Conservation (phyloP, 2,329 filamentous ascomycete genomes). For the Drechslerella dactyloides region DNA sequence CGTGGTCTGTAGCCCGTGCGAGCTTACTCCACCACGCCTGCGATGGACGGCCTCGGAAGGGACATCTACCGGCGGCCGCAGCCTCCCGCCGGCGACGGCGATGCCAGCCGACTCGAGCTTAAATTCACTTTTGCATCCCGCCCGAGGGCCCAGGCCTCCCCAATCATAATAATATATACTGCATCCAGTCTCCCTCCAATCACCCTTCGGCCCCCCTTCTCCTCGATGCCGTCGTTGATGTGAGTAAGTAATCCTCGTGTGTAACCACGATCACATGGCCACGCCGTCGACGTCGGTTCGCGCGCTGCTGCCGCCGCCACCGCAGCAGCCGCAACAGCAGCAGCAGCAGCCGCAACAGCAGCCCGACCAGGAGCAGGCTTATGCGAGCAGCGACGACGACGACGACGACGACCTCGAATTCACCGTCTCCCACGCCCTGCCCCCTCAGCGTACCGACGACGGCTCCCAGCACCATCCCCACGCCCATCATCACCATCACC, state of each 20-base stretch:
- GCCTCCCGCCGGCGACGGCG: background rate
- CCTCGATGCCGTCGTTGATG: no score
- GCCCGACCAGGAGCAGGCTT: background rate
- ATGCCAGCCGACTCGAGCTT: background rate
- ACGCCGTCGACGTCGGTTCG: no score
- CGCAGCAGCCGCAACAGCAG: no score
- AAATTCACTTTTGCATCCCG: no score
- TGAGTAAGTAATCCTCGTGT: no score
- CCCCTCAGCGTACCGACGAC: background rate
- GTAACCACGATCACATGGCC: no score
- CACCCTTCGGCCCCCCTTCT: no score
- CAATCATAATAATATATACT: no score
- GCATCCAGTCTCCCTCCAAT: no score
- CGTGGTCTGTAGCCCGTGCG: no score
- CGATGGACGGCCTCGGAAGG: slow-evolving; percentile 1
- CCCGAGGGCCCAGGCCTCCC: no score
- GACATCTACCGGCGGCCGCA: slow-evolving; percentile 3
- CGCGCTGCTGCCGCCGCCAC: no score
- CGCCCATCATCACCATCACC: background rate
- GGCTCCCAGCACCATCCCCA: slow-evolving; percentile 8
- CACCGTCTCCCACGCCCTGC: slow-evolving; percentile 6
- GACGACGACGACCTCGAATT: slow-evolving; percentile 4
- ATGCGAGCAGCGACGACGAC: background rate
- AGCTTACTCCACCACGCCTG: background rate
- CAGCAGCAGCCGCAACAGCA: background rate